Percentiles rank a stretch among this genome's conserved stretches.
Evolutionary conservation across 1,284 basidiomycete genomes (phyloP).

Genomic region (Sporisorium reilianum): DNA sequence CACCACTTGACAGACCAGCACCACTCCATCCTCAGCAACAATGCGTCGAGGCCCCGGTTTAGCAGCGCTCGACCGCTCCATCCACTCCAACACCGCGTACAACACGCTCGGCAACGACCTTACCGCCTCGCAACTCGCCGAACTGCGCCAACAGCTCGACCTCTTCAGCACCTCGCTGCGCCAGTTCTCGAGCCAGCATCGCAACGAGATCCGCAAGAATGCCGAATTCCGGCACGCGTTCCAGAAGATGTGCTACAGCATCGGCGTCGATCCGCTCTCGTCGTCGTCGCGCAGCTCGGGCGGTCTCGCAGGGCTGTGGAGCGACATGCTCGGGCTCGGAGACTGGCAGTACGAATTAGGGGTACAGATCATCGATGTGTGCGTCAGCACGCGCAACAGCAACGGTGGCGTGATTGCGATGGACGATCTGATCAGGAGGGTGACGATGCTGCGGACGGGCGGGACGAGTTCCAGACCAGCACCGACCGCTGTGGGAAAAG

Average conservation of each 20-base stretch:
- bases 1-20: not conserved
- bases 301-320: constrained; percentile 84
- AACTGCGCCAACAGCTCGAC: constrained; percentile 82
- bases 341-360: constrained; percentile 97
- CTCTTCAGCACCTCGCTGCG: constrained; percentile 85
- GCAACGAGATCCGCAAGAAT: constrained; percentile 84
- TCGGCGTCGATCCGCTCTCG: constrained; percentile 92
- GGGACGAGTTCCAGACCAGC: not conserved
- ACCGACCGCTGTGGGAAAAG: not conserved
- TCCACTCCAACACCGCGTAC: constrained; percentile 74
- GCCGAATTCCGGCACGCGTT: constrained; percentile 91
- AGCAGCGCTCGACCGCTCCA: constrained; percentile 71
- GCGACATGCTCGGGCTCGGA: constrained; percentile 81
- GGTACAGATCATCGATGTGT: constrained; percentile 96
- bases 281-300: constrained; percentile 52
- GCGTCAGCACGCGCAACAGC: constrained; percentile 84
- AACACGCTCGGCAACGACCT: constrained; percentile 83
- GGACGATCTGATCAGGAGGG: constrained; percentile 82
- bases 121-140: constrained; percentile 80
- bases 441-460: constrained; percentile 79
- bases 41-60: constrained; percentile 73
- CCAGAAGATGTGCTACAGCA: constrained; percentile 93
- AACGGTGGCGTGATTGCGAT: constrained; percentile 94
- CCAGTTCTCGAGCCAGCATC: constrained; percentile 84
- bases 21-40: not conserved